Base-by-base conservation (phyloP, 352 stramenopile species). In the Phytophthora quininea region DNA sequence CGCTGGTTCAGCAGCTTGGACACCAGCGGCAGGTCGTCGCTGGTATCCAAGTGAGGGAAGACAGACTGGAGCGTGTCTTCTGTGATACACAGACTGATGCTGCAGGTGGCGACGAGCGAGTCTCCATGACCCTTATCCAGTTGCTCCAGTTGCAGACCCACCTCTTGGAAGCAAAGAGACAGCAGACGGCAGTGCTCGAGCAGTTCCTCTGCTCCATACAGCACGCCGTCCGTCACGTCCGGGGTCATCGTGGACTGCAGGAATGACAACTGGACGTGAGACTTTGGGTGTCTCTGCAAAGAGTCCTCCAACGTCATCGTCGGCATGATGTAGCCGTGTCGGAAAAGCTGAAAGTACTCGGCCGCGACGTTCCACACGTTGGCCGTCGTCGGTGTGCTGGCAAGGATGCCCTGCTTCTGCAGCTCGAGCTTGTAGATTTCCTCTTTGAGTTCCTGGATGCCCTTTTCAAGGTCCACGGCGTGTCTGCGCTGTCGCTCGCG, bases 361-460 rank as follows among this genome's bases (percentile, higher is more conserved):
- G 19, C 54, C 7, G 30, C 54, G 4, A 60, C 42, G 8, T 40
- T 60, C 54, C 54, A 60, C 7, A 45, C 15, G 30, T 43, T 60
- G 12, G 24, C 12, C 5, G 4, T 45, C 9, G 40, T 45, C 3
- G 37, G 38, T 2, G 35, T 37, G 29, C 38, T 29, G 38, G 10
- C 5, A 4, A 30, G 0, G 40, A 60, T 52, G 27, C 40, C 19
- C 10, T 53, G 54, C 3, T 27, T 38, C 40, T 60, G 11, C 15
- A 60, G 3, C 27, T 50, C 19, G 12, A 60, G 54, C 15, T 52
- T 14, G 35, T 52, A 40, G 40, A 60, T 27, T 30, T 60, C 54
- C 29, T 46, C 4, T 15, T 46, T 46, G 11, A 46, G 38, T 12
- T 46, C 19, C 38, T 46, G 4, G 19, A 46, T 15, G 38, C 38